Percentiles rank a stretch among this genome's conserved stretches.
Evolutionary conservation across 1,139 yeast species (phyloP).

Genomic region (Spencermartinsiella ligniputridi): DNA sequence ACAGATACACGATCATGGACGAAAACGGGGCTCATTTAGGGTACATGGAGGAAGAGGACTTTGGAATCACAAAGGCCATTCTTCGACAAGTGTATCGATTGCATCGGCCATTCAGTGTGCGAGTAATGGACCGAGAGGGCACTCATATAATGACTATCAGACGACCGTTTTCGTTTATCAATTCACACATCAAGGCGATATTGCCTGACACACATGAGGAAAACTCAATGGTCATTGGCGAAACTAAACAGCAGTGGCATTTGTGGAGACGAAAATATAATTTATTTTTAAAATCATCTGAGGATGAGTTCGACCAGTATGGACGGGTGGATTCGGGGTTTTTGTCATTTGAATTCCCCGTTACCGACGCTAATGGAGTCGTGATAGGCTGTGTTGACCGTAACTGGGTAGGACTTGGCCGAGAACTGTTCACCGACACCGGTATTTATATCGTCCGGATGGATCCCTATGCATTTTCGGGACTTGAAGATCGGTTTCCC

Average conservation of each 20-base stretch:
- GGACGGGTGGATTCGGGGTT: slow-evolving; percentile 87
- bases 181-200: slow-evolving; percentile 75
- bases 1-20: slow-evolving; percentile 69
- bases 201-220: slow-evolving; percentile 47
- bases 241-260: slow-evolving; percentile 90
- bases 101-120: slow-evolving; percentile 83
- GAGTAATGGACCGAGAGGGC: slow-evolving; percentile 69
- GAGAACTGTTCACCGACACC: slow-evolving; percentile 90
- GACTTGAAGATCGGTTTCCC: slow-evolving; percentile 21
- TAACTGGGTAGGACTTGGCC: slow-evolving; percentile 91
- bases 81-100: slow-evolving; percentile 77
- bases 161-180: slow-evolving; percentile 82
- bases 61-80: slow-evolving; percentile 62
- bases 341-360: slow-evolving; percentile 81
- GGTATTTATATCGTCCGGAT: slow-evolving; percentile 84
- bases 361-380: slow-evolving; percentile 51
- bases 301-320: slow-evolving; percentile 58
- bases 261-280: slow-evolving; percentile 86
- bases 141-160: slow-evolving; percentile 56
- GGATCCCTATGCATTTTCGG: slow-evolving; percentile 62
- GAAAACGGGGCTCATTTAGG: slow-evolving; percentile 72
- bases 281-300: slow-evolving; percentile 42
- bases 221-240: slow-evolving; percentile 60
- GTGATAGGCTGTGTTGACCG: slow-evolving; percentile 78
- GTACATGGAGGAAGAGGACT: slow-evolving; percentile 73